Conservation (phyloP, 768 basidiomycete genomes). For the Paxillus involutus region DNA sequence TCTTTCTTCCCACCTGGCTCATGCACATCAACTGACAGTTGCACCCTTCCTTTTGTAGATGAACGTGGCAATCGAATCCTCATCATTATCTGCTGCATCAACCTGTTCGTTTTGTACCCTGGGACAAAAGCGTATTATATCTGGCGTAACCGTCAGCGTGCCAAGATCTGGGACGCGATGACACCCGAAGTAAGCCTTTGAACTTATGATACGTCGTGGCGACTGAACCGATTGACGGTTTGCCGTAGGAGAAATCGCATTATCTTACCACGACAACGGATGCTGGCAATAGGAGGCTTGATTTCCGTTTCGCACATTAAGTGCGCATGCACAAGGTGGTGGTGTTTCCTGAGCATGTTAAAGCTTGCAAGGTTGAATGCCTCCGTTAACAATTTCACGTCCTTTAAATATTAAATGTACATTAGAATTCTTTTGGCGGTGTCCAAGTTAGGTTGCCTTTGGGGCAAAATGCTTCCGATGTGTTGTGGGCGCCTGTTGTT, state of each 20-base stretch:
- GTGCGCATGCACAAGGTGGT: neutral
- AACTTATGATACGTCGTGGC: too few relatives aligned
- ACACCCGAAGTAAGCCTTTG: conserved; percentile 39
- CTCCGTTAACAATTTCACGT: too few relatives aligned
- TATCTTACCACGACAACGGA: conserved; percentile 63
- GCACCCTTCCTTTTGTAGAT: conserved; percentile 31
- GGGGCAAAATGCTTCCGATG: too few relatives aligned
- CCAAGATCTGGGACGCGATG: conserved; percentile 58
- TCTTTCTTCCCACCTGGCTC: too few relatives aligned
- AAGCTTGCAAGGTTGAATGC: too few relatives aligned
- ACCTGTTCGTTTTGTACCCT: conserved; percentile 52
- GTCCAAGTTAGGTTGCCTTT: too few relatives aligned
- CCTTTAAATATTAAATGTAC: too few relatives aligned
- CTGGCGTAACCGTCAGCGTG: conserved; percentile 57
- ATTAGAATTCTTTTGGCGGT: too few relatives aligned
- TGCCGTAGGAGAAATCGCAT: conserved; percentile 46
- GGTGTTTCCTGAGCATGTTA: too few relatives aligned
- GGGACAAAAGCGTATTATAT: conserved; percentile 54
- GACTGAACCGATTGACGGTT: too few relatives aligned
- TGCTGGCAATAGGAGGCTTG: conserved; percentile 55
- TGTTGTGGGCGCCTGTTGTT: too few relatives aligned
- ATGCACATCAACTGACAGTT: neutral
- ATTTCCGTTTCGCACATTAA: conserved; percentile 61
- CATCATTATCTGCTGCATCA: conserved; percentile 52
- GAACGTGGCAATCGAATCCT: conserved; percentile 57